These are phyloP conservation scores for Rhodomyrtus tomentosa DNA, from an alignment of 345 rosid genomes.

Conservation along the genomic window DNA sequence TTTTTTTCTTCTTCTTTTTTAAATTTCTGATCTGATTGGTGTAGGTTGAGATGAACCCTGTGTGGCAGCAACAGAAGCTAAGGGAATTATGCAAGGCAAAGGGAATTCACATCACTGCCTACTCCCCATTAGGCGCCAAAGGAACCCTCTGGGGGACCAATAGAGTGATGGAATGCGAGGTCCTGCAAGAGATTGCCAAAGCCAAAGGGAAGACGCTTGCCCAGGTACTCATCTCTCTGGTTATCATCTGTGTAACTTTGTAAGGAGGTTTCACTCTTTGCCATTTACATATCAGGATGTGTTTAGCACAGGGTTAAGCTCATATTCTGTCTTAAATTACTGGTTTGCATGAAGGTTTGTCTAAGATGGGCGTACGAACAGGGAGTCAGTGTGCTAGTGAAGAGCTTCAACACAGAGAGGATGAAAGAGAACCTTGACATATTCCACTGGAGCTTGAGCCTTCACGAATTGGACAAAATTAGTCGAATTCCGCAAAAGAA, in stretches of 20 bases:
- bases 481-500: conserved; percentile 10
- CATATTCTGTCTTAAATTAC: background rate
- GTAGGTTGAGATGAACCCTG: conserved; percentile 28
- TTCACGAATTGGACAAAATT: conserved; percentile 9
- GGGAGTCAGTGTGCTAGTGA: conserved; percentile 13
- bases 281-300: background rate
- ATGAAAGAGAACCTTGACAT: conserved; percentile 14
- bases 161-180: conserved; percentile 13
- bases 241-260: background rate
- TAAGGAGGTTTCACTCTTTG: background rate
- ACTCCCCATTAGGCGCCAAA: conserved; percentile 20
- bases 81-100: conserved; percentile 15
- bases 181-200: conserved; percentile 17
- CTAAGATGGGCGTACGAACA: conserved; percentile 29
- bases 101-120: conserved; percentile 18
- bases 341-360: conserved; percentile 1
- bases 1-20: no score
- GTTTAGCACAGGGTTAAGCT: background rate
- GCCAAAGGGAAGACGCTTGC: conserved; percentile 16
- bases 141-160: conserved; percentile 24
- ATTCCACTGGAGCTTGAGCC: conserved; percentile 18
- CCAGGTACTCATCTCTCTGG: conserved; percentile 10
- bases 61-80: conserved; percentile 25
- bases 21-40: background rate
- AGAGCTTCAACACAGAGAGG: conserved; percentile 20